These are phyloP conservation scores for Sisymbrium irio DNA, from an alignment of 345 rosid species.

Conservation along the genomic window DNA sequence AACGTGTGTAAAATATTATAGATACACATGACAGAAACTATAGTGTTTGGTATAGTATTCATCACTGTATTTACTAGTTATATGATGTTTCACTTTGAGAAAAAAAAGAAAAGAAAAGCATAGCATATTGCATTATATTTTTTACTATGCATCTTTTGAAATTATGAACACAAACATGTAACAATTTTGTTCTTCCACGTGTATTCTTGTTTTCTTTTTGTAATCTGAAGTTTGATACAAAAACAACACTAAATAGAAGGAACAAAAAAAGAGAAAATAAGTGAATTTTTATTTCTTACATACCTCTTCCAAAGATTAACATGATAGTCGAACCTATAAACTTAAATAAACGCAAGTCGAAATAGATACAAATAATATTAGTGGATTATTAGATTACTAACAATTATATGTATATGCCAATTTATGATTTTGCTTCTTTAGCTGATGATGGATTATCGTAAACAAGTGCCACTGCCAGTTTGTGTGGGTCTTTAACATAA, in stretches of 20 bases:
- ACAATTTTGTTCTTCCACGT: not conserved
- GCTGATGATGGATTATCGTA: not conserved
- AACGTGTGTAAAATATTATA: not conserved
- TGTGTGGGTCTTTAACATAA: slow-evolving; percentile 1
- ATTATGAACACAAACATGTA: not conserved
- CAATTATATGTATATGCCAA: not conserved
- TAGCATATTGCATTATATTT: not conserved
- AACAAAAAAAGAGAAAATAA: no score
- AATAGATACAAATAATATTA: not conserved
- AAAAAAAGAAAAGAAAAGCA: not conserved
- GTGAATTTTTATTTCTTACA: no score
- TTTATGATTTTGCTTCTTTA: not conserved
- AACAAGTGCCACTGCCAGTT: not conserved
- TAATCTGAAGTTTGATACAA: not conserved
- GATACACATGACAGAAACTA: not conserved
- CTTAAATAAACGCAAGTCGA: not conserved
- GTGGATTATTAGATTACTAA: not conserved
- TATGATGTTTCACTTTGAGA: not conserved
- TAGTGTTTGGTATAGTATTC: not conserved
- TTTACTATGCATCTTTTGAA: not conserved
- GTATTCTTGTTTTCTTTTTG: not conserved
- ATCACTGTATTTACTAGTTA: not conserved
- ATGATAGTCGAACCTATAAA: not conserved
- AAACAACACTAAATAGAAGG: not conserved
- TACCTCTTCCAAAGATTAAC: not conserved